phyloP scores from a whole-genome alignment of 805 yeast species.

The Candida namnaoensis region DNA sequence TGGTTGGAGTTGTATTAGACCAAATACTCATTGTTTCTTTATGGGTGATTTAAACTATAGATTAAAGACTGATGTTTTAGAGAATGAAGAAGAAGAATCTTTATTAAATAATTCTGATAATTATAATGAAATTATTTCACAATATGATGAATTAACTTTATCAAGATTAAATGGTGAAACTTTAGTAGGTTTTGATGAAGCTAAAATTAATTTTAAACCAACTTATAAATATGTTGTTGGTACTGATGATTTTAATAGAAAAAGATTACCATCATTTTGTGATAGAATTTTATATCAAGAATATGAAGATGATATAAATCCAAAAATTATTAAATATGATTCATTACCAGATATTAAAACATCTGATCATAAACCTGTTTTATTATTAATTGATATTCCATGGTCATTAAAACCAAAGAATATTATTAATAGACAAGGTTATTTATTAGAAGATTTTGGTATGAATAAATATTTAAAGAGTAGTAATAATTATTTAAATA shows the following conservation, averaged over 20 bases:
- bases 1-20: conserved; percentile 42
- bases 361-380: conserved; percentile 84
- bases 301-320: conserved; percentile 19
- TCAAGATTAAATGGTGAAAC: conserved; percentile 29
- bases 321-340: conserved; percentile 33
- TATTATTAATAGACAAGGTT: conserved; percentile 18
- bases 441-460: conserved; percentile 12
- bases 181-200: conserved; percentile 60
- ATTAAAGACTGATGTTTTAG: conserved; percentile 10
- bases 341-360: conserved; percentile 36
- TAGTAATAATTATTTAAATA: too few relatives aligned
- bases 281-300: conserved; percentile 65
- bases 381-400: conserved; percentile 40
- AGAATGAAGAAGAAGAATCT: conserved; percentile 6
- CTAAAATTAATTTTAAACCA: conserved; percentile 60
- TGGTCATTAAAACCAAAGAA: conserved; percentile 22
- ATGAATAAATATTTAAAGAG: background rate
- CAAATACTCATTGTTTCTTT: conserved; percentile 52
- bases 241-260: conserved; percentile 37
- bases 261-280: conserved; percentile 83
- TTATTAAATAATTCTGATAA: conserved; percentile 3
- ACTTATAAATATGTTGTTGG: conserved; percentile 62
- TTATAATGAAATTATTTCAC: conserved; percentile 13
- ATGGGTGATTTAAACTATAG: conserved; percentile 88
- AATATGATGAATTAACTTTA: conserved; percentile 26